Evolutionary conservation across 2,329 filamentous ascomycete genomes (phyloP).

Genomic region (Talaromyces sp.): DNA sequence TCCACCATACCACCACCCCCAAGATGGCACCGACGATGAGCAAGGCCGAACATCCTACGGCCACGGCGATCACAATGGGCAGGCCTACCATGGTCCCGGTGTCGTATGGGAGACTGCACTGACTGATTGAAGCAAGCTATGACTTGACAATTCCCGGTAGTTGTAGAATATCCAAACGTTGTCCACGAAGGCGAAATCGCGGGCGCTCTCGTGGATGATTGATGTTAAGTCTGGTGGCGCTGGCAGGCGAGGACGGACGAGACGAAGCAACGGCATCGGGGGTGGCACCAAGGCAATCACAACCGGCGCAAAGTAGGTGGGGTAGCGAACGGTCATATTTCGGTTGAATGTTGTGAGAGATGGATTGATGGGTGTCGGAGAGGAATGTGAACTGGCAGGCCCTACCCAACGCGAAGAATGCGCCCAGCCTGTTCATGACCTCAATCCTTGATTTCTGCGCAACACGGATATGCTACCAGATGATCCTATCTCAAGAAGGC

Average conservation of each 20-base stretch:
- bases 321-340: not conserved
- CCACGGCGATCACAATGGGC: conserved; percentile 28
- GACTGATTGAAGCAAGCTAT: not conserved
- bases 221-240: conserved; percentile 1
- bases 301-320: not conserved
- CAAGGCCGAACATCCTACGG: conserved; percentile 27
- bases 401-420: conserved; percentile 11
- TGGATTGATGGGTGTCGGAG: conserved; percentile 1
- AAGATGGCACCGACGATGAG: conserved; percentile 28
- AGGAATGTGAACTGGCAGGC: conserved; percentile 9
- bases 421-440: not conserved
- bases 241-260: conserved; percentile 1
- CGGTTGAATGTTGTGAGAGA: conserved; percentile 4
- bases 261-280: conserved; percentile 2
- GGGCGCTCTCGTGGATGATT: not conserved
- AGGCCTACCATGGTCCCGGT: conserved; percentile 26
- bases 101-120: not conserved
- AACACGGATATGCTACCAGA: not conserved
- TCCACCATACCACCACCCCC: conserved; percentile 28
- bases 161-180: not conserved
- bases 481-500: conserved; percentile 4
- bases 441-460: not conserved
- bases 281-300: not conserved
- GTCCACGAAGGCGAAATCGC: not conserved
- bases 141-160: not conserved